Conservation (phyloP, 306 rosid species). For the Vachellia pachyceras region DNA sequence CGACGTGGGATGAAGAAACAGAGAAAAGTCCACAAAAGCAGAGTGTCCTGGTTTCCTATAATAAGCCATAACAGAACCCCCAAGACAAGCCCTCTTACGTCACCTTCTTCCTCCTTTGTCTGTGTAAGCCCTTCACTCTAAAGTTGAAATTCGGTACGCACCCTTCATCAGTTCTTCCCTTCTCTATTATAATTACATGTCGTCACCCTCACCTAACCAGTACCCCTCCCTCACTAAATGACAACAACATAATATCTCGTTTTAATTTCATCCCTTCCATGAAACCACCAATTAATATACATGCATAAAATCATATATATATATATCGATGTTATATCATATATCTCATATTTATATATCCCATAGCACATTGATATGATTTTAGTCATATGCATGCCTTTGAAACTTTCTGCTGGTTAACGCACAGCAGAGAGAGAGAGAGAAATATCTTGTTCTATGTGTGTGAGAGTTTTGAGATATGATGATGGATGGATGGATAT, state of each 20-base stretch:
- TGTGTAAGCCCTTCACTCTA: conserved; percentile 36
- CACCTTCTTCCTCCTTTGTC: conserved; percentile 42
- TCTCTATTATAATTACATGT: conserved; percentile 19
- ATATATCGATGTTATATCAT: not conserved
- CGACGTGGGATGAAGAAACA: conserved; percentile 23
- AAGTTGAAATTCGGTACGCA: conserved; percentile 46
- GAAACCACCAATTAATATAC: too few relatives aligned
- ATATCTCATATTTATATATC: not conserved
- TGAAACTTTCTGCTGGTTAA: not conserved
- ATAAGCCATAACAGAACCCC: conserved; percentile 43
- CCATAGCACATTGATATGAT: too few relatives aligned
- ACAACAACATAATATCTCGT: too few relatives aligned
- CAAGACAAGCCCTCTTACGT: conserved; percentile 36
- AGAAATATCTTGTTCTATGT: not conserved
- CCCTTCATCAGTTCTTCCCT: too few relatives aligned
- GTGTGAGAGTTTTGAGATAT: conserved; percentile 40
- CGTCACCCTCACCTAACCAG: conserved; percentile 57
- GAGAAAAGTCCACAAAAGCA: conserved; percentile 39
- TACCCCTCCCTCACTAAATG: conserved; percentile 28
- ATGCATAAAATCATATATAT: too few relatives aligned
- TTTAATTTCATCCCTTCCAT: too few relatives aligned
- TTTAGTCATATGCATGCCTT: too few relatives aligned
- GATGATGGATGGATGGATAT: not conserved
- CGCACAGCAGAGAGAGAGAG: not conserved
- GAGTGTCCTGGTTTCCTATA: conserved; percentile 51